phyloP scores from a whole-genome alignment of 495 filamentous ascomycete species.

The Parathielavia hyrcaniae region DNA sequence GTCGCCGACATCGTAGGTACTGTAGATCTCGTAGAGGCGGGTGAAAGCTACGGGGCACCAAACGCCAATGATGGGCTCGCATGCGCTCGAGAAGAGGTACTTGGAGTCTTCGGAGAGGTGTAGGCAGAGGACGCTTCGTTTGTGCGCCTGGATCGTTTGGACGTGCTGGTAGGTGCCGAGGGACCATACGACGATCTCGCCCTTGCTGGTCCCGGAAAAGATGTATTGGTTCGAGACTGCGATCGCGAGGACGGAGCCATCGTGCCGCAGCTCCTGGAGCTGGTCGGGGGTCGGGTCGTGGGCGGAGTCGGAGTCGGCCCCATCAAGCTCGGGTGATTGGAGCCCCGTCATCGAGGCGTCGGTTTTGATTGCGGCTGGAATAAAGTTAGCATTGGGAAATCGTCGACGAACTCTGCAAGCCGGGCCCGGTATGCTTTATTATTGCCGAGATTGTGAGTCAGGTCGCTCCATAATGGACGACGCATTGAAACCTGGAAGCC shows the following conservation, averaged over 20 bases:
- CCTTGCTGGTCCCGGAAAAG: constrained; percentile 87
- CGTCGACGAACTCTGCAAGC: neutral
- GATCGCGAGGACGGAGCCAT: constrained; percentile 66
- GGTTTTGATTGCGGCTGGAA: neutral
- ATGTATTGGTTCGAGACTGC: constrained; percentile 57
- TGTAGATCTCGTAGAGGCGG: constrained; percentile 81
- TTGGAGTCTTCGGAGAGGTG: constrained; percentile 66
- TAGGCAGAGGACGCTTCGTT: constrained; percentile 80
- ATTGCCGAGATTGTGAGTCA: neutral
- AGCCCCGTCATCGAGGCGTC: constrained; percentile 32
- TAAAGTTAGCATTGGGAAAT: neutral
- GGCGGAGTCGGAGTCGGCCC: constrained; percentile 34
- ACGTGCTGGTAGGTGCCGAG: constrained; percentile 77
- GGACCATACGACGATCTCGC: constrained; percentile 87
- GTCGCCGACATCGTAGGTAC: constrained; percentile 90
- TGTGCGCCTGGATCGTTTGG: constrained; percentile 73
- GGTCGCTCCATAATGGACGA: neutral
- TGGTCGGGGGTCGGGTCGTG: constrained; percentile 54
- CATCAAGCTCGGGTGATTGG: constrained; percentile 32
- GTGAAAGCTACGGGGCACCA: constrained; percentile 44
- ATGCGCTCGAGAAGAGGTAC: constrained; percentile 85
- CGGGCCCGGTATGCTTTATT: neutral
- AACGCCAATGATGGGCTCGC: constrained; percentile 88
- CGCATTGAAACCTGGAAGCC: neutral
- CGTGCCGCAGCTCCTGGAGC: constrained; percentile 62